Base-by-base conservation (phyloP, 2,329 filamentous ascomycete genomes). In the Trichocomaceae sp. region DNA sequence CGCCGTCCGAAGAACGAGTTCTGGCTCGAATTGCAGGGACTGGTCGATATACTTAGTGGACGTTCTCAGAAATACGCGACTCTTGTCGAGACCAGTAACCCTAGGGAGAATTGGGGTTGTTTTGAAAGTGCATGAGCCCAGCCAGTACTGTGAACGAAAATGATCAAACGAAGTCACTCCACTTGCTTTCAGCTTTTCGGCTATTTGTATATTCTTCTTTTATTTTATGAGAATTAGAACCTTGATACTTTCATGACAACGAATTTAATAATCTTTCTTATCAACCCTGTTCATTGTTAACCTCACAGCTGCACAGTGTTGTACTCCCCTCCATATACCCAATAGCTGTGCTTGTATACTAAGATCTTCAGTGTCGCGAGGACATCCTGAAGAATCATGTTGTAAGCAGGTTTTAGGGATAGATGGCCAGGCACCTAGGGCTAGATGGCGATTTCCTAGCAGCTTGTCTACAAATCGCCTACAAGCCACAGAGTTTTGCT, bases 11-110 rank as follows among this genome's bases (percentile, higher is more conserved):
- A 84, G 73, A 75, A 83, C 53, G 88, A 93, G 62, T 91, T 90
- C 77, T 99, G 93, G 93, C 77, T 88, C 63, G 79, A 78, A 49
- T 77, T 96, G 70, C 88, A 90, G 72, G 79, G 85, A 49, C 83
- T 90, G 26, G 91, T 96, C 2, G 88, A 99, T 69, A 86, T 90
- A 33, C 75, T 99, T 31, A 88, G 86, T 50, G 92, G 90, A 2
- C 79, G 90, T 57, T 82, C 85, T 0, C 63, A 51, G 63, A 71
- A 47, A 37, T 10, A 47, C 10, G 8, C 22, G 23, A 45, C 20
- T 13, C 7, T 31, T 9, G 7, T 41, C 22, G 41, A 26, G 19
- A 20, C 42, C 9, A 47, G 5, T 13, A 29, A 31, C 29, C 19
- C 35, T 15, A 35, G 47, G 7, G 35, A 31, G 4, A 41, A 29